phyloP scores from a whole-genome alignment of 352 stramenopile genomes.

The Pythium volutum region DNA sequence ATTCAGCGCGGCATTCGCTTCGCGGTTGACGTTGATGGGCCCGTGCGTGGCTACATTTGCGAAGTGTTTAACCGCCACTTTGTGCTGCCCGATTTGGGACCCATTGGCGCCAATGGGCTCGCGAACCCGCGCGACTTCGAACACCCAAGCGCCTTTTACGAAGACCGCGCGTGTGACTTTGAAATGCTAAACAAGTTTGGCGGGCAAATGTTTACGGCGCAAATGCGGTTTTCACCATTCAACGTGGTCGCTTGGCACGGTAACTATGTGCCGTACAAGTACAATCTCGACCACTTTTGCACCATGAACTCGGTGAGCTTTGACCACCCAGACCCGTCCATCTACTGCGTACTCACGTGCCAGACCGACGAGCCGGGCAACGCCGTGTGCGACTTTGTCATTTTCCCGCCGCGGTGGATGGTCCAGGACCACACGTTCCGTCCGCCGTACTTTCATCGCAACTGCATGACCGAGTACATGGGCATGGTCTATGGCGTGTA shows the following conservation, averaged over 20 bases:
- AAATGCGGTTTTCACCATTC: constrained; percentile 90
- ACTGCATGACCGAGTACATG: constrained; percentile 98
- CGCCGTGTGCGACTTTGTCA: constrained; percentile 96
- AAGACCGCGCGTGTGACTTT: constrained; percentile 82
- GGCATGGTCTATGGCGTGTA: constrained; percentile 96
- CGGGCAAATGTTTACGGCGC: constrained; percentile 84
- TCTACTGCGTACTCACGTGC: constrained; percentile 97
- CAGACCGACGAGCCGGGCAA: constrained; percentile 91
- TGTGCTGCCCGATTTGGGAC: constrained; percentile 91
- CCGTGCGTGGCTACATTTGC: constrained; percentile 92
- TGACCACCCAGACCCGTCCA: constrained; percentile 96
- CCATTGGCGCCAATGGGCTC: constrained; percentile 95
- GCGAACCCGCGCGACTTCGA: constrained; percentile 96
- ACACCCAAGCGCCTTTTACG: constrained; percentile 87
- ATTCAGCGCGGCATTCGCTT: constrained; percentile 96
- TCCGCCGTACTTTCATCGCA: constrained; percentile 94
- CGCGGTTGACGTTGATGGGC: constrained; percentile 80
- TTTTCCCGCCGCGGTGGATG: constrained; percentile 97
- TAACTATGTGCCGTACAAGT: constrained; percentile 98
- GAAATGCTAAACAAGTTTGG: constrained; percentile 88
- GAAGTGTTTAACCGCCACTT: constrained; percentile 97
- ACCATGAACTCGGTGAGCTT: constrained; percentile 95
- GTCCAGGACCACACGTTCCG: constrained; percentile 93
- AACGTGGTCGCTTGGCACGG: constrained; percentile 98
- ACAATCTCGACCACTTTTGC: constrained; percentile 95